Percentiles rank a stretch among this genome's conserved stretches.
These are phyloP conservation scores for Gentiana macrophylla DNA, from an alignment of 257 asterid genomes.

Conservation along the genomic window DNA sequence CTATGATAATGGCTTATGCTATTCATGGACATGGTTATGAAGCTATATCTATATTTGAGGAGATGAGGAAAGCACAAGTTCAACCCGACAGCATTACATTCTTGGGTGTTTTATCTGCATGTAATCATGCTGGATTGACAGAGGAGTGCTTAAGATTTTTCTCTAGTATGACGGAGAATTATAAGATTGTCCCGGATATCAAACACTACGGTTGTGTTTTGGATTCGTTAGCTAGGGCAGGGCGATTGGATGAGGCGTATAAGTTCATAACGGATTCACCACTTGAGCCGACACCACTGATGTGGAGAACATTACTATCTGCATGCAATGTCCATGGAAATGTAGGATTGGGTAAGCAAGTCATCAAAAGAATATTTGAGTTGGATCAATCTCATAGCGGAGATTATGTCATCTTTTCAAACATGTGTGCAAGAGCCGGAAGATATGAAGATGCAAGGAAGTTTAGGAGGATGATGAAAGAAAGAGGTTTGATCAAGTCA, in stretches of 20 bases:
- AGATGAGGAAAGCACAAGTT: constrained; percentile 15
- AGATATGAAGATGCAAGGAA: constrained; percentile 20
- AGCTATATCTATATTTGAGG: constrained; percentile 23
- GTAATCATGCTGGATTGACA: constrained; percentile 25
- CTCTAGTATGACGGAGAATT: constrained; percentile 16
- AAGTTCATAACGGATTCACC: constrained; percentile 19
- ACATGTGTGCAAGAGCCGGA: constrained; percentile 30
- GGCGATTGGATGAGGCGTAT: constrained; percentile 23
- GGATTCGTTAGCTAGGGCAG: constrained; percentile 31
- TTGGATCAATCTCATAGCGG: constrained; percentile 30
- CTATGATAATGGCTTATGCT: constrained; percentile 35
- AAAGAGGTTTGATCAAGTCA: constrained; percentile 13
- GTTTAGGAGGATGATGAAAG: constrained; percentile 20
- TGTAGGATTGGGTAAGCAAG: constrained; percentile 23
- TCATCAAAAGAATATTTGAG: constrained; percentile 14
- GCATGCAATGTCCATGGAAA: constrained; percentile 28
- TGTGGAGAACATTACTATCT: constrained; percentile 32
- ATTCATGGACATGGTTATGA: constrained; percentile 24
- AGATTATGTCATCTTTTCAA: constrained; percentile 26
- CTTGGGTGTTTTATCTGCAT: constrained; percentile 23
- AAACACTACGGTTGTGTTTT: constrained; percentile 34
- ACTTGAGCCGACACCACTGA: constrained; percentile 20
- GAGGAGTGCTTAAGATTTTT: constrained; percentile 19
- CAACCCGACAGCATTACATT: constrained; percentile 28
- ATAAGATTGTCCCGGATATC: constrained; percentile 19